These are phyloP conservation scores for bread wheat (Triticum aestivum) DNA, from an alignment of 176 grass and related monocot species.

Conservation along the genomic window DNA sequence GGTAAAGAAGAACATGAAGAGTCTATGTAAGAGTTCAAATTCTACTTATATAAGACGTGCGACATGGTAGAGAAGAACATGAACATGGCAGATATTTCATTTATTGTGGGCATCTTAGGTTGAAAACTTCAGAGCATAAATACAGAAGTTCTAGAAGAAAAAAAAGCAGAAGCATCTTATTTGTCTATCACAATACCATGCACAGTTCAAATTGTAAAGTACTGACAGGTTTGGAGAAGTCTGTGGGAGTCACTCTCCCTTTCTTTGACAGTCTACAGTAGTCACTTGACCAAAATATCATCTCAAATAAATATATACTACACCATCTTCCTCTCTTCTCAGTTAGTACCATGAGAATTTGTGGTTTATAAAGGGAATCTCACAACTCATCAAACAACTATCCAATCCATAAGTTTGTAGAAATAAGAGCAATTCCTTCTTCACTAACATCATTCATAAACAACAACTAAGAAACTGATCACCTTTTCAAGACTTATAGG, in stretches of 20 bases:
- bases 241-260: not conserved
- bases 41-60: not conserved
- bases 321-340: not conserved
- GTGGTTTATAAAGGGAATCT: not conserved
- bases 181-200: too few species aligned
- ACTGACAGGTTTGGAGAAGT: not conserved
- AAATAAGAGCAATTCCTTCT: not conserved
- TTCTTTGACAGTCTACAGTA: not conserved
- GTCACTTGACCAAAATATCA: not conserved
- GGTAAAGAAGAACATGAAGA: not conserved
- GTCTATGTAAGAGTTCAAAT: not conserved
- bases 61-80: not conserved
- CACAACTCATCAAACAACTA: not conserved
- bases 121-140: not conserved
- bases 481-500: not conserved
- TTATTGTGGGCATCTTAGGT: not conserved
- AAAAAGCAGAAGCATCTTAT: too few species aligned
- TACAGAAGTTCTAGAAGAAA: not conserved
- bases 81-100: not conserved
- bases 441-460: constrained; percentile 3
- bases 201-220: not conserved
- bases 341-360: not conserved
- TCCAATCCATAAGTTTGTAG: not conserved
- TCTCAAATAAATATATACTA: not conserved
- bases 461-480: not conserved